Conservation (phyloP, 1,139 yeast genomes). For the Kurtzmaniella quercitrusa region DNA sequence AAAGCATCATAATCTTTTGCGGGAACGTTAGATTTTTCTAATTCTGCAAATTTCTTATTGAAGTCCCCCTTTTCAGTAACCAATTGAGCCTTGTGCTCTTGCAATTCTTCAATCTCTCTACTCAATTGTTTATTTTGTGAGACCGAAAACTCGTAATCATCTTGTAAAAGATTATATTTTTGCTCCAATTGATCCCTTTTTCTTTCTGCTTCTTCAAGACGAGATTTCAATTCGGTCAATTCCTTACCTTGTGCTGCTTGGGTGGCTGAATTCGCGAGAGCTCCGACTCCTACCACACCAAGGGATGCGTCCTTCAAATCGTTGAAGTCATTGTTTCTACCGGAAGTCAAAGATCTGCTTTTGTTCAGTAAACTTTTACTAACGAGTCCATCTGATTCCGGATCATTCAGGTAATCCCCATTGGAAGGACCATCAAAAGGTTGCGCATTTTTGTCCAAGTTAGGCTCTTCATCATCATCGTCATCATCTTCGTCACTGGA, state of each 20-base stretch:
- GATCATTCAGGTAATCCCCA: neutral
- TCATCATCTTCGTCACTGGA: constrained; percentile 73
- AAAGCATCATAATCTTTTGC: constrained; percentile 22
- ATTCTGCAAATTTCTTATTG: constrained; percentile 4
- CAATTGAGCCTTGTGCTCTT: constrained; percentile 13
- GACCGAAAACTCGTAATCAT: constrained; percentile 20
- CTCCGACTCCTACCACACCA: neutral
- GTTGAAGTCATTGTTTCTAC: neutral
- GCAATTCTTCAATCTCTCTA: constrained; percentile 20
- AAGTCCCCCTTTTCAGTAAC: neutral
- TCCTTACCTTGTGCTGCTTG: neutral
- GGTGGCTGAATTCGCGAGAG: neutral
- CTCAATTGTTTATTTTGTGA: constrained; percentile 22
- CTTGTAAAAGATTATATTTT: constrained; percentile 18
- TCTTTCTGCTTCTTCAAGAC: constrained; percentile 13
- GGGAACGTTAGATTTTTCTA: neutral
- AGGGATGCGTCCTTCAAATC: neutral
- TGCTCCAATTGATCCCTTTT: constrained; percentile 18
- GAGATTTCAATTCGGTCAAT: constrained; percentile 6
- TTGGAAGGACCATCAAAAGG: neutral
- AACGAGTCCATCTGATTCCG: neutral
- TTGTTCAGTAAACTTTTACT: neutral
- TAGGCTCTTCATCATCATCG: constrained; percentile 16
- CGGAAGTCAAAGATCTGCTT: neutral
- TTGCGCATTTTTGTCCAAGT: neutral